phyloP scores from a whole-genome alignment of 495 filamentous ascomycete species.

The Neurospora intermedia region DNA sequence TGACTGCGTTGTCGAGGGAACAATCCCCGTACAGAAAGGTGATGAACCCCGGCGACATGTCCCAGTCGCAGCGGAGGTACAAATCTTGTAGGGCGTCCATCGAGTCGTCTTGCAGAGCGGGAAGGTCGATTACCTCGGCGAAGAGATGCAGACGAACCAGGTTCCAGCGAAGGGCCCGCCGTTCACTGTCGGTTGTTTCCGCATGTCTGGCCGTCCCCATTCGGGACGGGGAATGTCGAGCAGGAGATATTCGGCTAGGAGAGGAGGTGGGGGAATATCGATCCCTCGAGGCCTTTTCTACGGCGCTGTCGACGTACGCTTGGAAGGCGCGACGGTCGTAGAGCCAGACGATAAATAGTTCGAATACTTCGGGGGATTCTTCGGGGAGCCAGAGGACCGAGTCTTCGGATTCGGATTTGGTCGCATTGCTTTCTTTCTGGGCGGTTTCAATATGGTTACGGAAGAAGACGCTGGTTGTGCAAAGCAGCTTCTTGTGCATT shows the following conservation, averaged over 20 bases:
- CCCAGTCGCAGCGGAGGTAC: conserved; percentile 39
- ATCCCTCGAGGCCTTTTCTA: conserved; percentile 14
- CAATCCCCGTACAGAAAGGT: conserved; percentile 34
- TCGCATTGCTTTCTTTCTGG: not conserved
- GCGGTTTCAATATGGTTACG: conserved; percentile 25
- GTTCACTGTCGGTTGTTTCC: conserved; percentile 10
- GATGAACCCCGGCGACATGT: conserved; percentile 33
- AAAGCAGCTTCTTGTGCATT: conserved; percentile 30
- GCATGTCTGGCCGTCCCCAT: not conserved
- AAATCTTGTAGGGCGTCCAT: conserved; percentile 41
- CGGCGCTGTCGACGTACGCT: conserved; percentile 27
- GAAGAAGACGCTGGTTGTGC: conserved; percentile 30
- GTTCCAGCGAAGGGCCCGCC: conserved; percentile 25
- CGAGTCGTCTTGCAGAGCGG: conserved; percentile 33
- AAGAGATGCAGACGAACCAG: conserved; percentile 38
- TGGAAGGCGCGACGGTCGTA: conserved; percentile 25
- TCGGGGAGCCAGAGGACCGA: conserved; percentile 28
- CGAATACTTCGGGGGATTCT: conserved; percentile 36
- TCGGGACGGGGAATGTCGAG: not conserved
- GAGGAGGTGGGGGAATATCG: conserved; percentile 1
- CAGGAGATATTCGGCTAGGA: conserved; percentile 1
- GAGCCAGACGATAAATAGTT: conserved; percentile 37
- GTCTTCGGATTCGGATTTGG: conserved; percentile 11
- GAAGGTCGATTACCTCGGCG: conserved; percentile 30
- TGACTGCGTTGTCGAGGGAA: conserved; percentile 27